Evolutionary conservation across 495 filamentous ascomycete genomes (phyloP).

Genomic region (Hypomontagnella monticulosa): DNA sequence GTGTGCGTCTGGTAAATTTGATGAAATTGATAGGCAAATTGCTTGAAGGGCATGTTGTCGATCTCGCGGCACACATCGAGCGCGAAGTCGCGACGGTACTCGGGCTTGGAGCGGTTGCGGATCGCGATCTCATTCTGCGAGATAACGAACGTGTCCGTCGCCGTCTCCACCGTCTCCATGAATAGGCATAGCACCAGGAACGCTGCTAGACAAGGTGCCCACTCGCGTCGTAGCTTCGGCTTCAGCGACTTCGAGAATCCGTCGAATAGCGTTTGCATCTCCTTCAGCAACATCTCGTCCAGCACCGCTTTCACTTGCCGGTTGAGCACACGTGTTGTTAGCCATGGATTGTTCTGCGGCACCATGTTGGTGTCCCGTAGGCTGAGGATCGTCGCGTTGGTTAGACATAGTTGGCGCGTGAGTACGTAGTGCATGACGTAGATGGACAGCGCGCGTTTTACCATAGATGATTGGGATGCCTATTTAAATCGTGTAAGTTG

Average conservation of each 20-base stretch:
- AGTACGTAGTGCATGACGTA: conserved; percentile 64
- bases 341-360: conserved; percentile 50
- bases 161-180: conserved; percentile 61
- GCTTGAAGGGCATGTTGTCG: conserved; percentile 62
- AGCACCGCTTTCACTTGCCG: conserved; percentile 62
- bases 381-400: conserved; percentile 46
- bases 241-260: conserved; percentile 58
- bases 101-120: conserved; percentile 41
- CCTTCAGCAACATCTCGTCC: conserved; percentile 57
- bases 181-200: conserved; percentile 62
- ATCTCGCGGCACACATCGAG: conserved; percentile 54
- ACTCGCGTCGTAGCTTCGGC: conserved; percentile 57
- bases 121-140: conserved; percentile 58
- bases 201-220: conserved; percentile 61
- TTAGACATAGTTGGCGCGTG: conserved; percentile 58
- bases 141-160: conserved; percentile 59
- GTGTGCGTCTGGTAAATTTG: conserved; percentile 62
- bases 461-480: conserved; percentile 46
- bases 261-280: conserved; percentile 58
- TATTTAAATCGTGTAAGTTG: background rate
- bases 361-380: conserved; percentile 48
- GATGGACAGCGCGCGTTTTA: conserved; percentile 57
- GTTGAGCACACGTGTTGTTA: conserved; percentile 61
- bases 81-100: conserved; percentile 53
- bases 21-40: conserved; percentile 64